Percentiles rank a stretch among this genome's conserved stretches.
These are phyloP conservation scores for Picea sitchensis DNA, from an alignment of 75 land plant species.

Conservation along the genomic window DNA sequence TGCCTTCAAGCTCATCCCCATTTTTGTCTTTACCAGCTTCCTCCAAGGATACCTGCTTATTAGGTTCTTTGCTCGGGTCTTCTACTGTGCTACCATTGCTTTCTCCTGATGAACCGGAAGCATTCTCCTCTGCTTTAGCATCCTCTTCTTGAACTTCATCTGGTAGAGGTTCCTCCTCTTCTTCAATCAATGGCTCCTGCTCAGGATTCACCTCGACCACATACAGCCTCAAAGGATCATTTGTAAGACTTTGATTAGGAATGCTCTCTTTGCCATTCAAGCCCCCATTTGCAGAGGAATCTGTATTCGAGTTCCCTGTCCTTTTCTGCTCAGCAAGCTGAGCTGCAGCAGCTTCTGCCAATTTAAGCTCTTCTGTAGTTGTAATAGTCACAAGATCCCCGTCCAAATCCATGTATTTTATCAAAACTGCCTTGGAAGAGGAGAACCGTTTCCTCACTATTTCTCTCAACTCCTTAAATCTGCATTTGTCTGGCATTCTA, in stretches of 20 bases:
- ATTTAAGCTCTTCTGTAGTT: conserved; percentile 54
- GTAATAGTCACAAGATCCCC: conserved; percentile 80
- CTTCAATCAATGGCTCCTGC: conserved; percentile 61
- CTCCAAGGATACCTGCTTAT: conserved; percentile 23
- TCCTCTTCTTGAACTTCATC: conserved; percentile 21
- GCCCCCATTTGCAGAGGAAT: not conserved
- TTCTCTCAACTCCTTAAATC: conserved; percentile 56
- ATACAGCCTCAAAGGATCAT: conserved; percentile 45
- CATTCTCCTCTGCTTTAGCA: conserved; percentile 33
- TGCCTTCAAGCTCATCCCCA: conserved; percentile 38
- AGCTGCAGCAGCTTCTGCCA: conserved; percentile 50
- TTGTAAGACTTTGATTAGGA: not conserved
- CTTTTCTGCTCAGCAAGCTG: conserved; percentile 13
- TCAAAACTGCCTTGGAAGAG: conserved; percentile 63
- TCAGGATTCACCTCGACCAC: conserved; percentile 72
- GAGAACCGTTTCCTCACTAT: conserved; percentile 65
- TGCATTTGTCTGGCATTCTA: conserved; percentile 72
- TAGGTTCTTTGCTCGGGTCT: conserved; percentile 17
- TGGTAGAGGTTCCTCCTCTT: conserved; percentile 45
- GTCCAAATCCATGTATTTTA: conserved; percentile 72
- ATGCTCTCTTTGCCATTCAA: conserved; percentile 14
- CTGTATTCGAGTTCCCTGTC: not conserved
- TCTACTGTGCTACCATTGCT: conserved; percentile 10
- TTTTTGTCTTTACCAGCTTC: conserved; percentile 22
- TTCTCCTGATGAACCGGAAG: conserved; percentile 26